phyloP scores from a whole-genome alignment of 2,329 filamentous ascomycete species.

The Waltergamsia citrina region DNA sequence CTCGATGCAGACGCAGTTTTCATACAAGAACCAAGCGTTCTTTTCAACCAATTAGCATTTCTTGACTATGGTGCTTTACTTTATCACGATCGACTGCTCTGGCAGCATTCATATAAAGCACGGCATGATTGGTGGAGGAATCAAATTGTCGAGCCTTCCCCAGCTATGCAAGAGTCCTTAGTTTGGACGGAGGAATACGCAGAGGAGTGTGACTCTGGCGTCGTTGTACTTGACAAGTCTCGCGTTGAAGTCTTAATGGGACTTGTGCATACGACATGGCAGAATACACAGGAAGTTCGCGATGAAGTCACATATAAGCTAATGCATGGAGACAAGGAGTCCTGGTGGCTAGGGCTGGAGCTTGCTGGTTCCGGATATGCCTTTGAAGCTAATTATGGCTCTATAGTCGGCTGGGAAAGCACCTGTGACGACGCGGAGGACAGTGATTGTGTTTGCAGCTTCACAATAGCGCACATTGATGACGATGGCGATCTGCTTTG shows the following conservation, averaged over 20 bases:
- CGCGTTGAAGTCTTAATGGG: slow-evolving; percentile 24
- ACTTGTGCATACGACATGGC: slow-evolving; percentile 31
- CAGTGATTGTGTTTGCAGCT: slow-evolving; percentile 24
- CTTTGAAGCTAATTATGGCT: slow-evolving; percentile 30
- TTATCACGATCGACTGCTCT: slow-evolving; percentile 30
- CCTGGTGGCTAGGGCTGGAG: slow-evolving; percentile 34
- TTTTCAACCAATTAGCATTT: slow-evolving; percentile 21
- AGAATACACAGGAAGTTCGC: slow-evolving; percentile 28
- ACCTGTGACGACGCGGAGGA: background rate
- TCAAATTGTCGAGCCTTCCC: slow-evolving; percentile 22
- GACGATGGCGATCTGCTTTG: slow-evolving; percentile 24
- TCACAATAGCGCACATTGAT: slow-evolving; percentile 31
- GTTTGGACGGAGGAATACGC: slow-evolving; percentile 28
- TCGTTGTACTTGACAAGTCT: slow-evolving; percentile 30
- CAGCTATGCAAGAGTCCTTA: slow-evolving; percentile 20
- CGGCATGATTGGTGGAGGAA: slow-evolving; percentile 26
- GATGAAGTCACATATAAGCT: slow-evolving; percentile 28
- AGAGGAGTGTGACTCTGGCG: slow-evolving; percentile 31
- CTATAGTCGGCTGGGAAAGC: slow-evolving; percentile 25
- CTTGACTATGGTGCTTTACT: slow-evolving; percentile 21
- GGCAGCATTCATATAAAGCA: slow-evolving; percentile 20
- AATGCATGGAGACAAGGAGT: slow-evolving; percentile 35
- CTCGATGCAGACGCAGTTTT: slow-evolving; percentile 30
- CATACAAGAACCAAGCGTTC: slow-evolving; percentile 20
- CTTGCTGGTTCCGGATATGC: slow-evolving; percentile 24